Evolutionary conservation across 2,329 filamentous ascomycete species (phyloP).

Genomic region (Zopfia rhizophila): DNA sequence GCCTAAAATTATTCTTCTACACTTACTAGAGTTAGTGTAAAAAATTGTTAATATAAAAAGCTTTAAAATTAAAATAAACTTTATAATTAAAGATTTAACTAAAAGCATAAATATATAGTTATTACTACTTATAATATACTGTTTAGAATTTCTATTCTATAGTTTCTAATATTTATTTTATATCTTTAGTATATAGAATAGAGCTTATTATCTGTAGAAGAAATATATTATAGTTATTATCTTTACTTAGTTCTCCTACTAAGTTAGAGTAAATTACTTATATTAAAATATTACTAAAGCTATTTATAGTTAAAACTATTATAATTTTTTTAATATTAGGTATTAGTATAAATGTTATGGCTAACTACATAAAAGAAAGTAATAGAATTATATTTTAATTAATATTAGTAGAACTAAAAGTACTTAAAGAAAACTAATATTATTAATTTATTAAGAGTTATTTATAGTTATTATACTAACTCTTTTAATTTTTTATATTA

Average conservation of each 20-base stretch:
- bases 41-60: conserved; percentile 6
- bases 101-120: background rate
- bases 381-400: background rate
- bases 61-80: background rate
- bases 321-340: background rate
- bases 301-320: too few relatives aligned
- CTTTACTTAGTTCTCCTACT: too few relatives aligned
- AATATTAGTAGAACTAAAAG: background rate
- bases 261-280: too few relatives aligned
- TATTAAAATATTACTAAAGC: too few relatives aligned
- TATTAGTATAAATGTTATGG: background rate
- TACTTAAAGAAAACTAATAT: background rate
- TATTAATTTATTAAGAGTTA: background rate
- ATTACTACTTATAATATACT: background rate
- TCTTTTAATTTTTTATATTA: background rate
- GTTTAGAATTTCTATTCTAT: too few relatives aligned
- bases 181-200: too few relatives aligned
- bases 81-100: background rate
- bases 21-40: background rate
- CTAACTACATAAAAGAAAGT: background rate
- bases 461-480: background rate
- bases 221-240: background rate
- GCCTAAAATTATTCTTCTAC: conserved; percentile 9
- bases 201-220: conserved; percentile 5
- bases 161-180: too few relatives aligned